Percentiles rank a stretch among this genome's conserved stretches.
phyloP scores from a whole-genome alignment of 805 yeast species.

The Wickerhamiella dianesei region DNA sequence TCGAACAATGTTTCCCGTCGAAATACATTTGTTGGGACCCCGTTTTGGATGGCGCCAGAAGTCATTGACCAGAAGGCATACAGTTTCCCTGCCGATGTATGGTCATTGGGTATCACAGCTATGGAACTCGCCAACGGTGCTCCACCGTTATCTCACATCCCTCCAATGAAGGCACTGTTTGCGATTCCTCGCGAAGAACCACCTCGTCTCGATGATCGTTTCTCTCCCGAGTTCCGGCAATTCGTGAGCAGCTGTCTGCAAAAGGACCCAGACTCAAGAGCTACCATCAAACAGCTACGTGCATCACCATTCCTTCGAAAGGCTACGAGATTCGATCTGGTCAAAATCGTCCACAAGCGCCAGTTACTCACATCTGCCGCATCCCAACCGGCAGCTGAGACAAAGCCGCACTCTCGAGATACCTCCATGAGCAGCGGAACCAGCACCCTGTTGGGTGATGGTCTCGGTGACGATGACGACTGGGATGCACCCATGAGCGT shows the following conservation, averaged over 20 bases:
- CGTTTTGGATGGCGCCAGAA: conserved; percentile 99
- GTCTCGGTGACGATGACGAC: background rate
- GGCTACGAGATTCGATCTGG: conserved; percentile 12
- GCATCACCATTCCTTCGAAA: conserved; percentile 44
- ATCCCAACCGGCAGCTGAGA: background rate
- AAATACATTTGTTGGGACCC: conserved; percentile 35
- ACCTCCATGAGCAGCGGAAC: background rate
- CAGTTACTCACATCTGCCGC: background rate
- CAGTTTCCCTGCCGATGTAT: conserved; percentile 60
- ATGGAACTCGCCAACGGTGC: conserved; percentile 58
- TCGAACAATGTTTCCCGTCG: conserved; percentile 41
- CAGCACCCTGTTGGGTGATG: conserved; percentile 3
- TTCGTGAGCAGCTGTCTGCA: conserved; percentile 60
- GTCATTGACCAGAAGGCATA: conserved; percentile 77
- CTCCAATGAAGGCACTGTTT: conserved; percentile 42
- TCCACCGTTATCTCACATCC: conserved; percentile 49
- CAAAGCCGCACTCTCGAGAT: background rate
- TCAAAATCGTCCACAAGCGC: conserved; percentile 11
- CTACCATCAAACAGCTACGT: conserved; percentile 47
- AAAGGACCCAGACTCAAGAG: conserved; percentile 54
- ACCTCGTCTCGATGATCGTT: conserved; percentile 28
- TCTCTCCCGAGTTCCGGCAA: conserved; percentile 43
- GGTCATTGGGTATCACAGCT: conserved; percentile 72
- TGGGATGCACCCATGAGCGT: background rate
- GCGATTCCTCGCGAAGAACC: conserved; percentile 37